Evolutionary conservation across 257 asterid species (phyloP).

Genomic region (Eustoma russellianum): DNA sequence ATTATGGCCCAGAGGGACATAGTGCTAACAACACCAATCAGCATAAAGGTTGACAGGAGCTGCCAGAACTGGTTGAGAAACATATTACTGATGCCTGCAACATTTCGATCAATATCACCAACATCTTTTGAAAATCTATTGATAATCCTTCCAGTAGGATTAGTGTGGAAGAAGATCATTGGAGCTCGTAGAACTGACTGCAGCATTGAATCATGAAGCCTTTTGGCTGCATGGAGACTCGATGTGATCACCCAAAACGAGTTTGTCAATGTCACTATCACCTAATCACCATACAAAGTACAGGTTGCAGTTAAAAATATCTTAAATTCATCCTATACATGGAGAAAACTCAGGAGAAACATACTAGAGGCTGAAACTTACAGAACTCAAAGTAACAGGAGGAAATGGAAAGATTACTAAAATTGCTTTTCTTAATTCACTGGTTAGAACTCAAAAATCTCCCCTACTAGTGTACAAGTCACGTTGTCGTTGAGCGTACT

Average conservation of each 20-base stretch:
- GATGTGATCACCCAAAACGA: conserved; percentile 93
- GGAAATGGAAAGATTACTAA: too few relatives aligned
- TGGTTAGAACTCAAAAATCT: too few relatives aligned
- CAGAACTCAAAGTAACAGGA: too few relatives aligned
- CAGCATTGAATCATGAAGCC: conserved; percentile 72
- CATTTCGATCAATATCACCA: conserved; percentile 85
- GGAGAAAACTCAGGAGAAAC: too few relatives aligned
- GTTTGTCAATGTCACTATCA: conserved; percentile 57
- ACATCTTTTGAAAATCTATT: conserved; percentile 92
- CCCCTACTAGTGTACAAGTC: too few relatives aligned
- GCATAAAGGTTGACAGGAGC: conserved; percentile 85
- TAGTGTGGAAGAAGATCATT: conserved; percentile 95
- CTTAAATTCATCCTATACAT: too few relatives aligned
- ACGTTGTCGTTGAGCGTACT: too few relatives aligned
- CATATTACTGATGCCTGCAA: conserved; percentile 71
- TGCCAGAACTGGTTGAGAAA: conserved; percentile 74
- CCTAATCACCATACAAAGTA: conserved; percentile 33
- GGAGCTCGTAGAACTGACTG: conserved; percentile 85
- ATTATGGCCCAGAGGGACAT: conserved; percentile 94
- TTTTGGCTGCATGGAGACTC: conserved; percentile 83
- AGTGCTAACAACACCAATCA: conserved; percentile 92
- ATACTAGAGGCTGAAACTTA: too few relatives aligned
- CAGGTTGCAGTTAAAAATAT: too few relatives aligned
- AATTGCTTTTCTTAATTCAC: too few relatives aligned
- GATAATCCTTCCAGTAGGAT: conserved; percentile 89